Percentiles rank a stretch among this genome's conserved stretches.
These are phyloP conservation scores for Xylaria cubensis DNA, from an alignment of 495 filamentous ascomycete genomes.

Conservation along the genomic window DNA sequence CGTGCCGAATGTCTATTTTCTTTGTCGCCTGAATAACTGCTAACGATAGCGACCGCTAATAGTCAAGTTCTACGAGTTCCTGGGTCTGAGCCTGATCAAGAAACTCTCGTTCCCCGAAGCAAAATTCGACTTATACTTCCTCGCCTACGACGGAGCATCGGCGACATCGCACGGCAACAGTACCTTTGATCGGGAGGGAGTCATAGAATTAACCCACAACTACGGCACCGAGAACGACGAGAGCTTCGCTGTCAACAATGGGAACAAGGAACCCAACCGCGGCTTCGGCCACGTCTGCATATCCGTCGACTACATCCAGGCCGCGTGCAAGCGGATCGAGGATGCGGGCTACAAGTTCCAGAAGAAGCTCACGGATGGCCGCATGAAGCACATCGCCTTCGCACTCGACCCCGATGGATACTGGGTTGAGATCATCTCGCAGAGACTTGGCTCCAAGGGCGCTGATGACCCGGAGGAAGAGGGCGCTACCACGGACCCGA, in stretches of 20 bases:
- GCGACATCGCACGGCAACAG: constrained; percentile 66
- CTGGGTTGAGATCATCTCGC: constrained; percentile 78
- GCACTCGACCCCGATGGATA: constrained; percentile 93
- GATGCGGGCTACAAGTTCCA: constrained; percentile 91
- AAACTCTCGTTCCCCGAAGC: constrained; percentile 73
- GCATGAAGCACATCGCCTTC: constrained; percentile 90
- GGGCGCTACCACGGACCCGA: constrained; percentile 45
- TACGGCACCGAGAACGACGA: constrained; percentile 91
- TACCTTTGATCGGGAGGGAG: constrained; percentile 83
- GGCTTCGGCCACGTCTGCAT: constrained; percentile 93
- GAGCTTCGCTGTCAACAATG: constrained; percentile 82
- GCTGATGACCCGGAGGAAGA: constrained; percentile 46
- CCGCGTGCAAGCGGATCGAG: constrained; percentile 85
- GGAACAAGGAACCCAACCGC: constrained; percentile 83
- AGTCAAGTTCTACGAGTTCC: constrained; percentile 94
- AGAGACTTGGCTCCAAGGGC: constrained; percentile 42
- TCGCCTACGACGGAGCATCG: constrained; percentile 71
- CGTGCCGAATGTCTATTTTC: not conserved
- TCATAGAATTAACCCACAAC: constrained; percentile 96
- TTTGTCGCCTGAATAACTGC: not conserved
- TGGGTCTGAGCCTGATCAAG: constrained; percentile 85
- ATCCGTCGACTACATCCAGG: constrained; percentile 88
- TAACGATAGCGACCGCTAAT: not conserved
- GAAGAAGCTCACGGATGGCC: constrained; percentile 88
- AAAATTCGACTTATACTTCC: constrained; percentile 91